A percentile compares a stretch with the other conserved stretches of the same genome.
Conservation (phyloP, 2,329 filamentous ascomycete species). For the Penicillium sp. region DNA sequence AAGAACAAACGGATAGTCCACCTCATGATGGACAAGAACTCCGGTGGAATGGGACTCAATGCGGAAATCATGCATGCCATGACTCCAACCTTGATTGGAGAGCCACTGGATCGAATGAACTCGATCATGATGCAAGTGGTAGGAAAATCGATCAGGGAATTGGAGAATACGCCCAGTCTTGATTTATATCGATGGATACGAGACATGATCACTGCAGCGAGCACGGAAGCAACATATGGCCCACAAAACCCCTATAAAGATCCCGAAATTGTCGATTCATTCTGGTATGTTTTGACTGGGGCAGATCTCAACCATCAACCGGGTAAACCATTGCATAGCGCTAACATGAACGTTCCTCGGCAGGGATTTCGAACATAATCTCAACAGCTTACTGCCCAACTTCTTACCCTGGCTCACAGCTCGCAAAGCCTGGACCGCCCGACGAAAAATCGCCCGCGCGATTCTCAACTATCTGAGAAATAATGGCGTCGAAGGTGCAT, state of each 20-base stretch:
- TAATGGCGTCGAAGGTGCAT: conserved; percentile 43
- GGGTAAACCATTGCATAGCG: too few species aligned
- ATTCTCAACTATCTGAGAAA: conserved; percentile 47
- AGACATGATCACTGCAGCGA: conserved; percentile 31
- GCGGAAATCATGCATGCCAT: conserved; percentile 26
- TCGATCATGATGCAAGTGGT: conserved; percentile 26
- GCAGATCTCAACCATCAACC: too few species aligned
- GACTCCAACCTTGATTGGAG: conserved; percentile 28
- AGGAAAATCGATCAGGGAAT: conserved; percentile 17
- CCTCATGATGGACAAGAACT: conserved; percentile 21
- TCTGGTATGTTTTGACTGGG: conserved; percentile 29
- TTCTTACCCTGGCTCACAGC: conserved; percentile 42
- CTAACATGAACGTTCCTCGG: neutral
- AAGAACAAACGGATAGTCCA: conserved; percentile 18
- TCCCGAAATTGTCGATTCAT: conserved; percentile 22
- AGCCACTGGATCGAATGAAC: conserved; percentile 32
- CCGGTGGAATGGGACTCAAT: conserved; percentile 25
- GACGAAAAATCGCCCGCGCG: conserved; percentile 40
- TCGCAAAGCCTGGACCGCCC: conserved; percentile 42
- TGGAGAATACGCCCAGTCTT: conserved; percentile 15
- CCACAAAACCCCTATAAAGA: conserved; percentile 33
- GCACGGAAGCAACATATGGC: conserved; percentile 34
- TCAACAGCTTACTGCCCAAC: conserved; percentile 35
- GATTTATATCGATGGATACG: conserved; percentile 34
- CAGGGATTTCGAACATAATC: conserved; percentile 46